These are phyloP conservation scores for Suhomyces bolitotheri DNA, from an alignment of 1,139 yeast genomes.

Conservation along the genomic window DNA sequence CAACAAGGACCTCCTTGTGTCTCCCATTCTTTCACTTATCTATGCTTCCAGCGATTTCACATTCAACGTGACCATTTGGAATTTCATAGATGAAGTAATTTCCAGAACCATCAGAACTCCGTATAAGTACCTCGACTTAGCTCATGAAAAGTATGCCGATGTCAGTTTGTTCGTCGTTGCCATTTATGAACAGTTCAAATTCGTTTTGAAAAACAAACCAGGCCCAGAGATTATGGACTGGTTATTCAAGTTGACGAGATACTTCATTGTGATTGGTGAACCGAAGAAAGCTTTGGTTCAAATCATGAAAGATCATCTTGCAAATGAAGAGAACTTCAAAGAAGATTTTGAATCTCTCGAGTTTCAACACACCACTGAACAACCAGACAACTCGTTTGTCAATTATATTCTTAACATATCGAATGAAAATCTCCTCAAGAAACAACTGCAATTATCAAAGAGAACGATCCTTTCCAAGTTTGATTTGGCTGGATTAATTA, in stretches of 20 bases:
- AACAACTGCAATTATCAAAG: constrained; percentile 7
- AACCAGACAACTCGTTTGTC: constrained; percentile 18
- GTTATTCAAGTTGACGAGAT: constrained; percentile 50
- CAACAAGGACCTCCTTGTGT: constrained; percentile 42
- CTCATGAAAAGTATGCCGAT: constrained; percentile 39
- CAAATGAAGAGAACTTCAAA: constrained; percentile 7
- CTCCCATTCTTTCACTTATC: constrained; percentile 46
- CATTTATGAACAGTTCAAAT: constrained; percentile 71
- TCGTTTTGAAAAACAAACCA: constrained; percentile 27
- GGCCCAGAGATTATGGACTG: constrained; percentile 35
- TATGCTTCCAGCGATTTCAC: constrained; percentile 30
- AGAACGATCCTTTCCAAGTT: constrained; percentile 23
- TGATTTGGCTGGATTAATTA: constrained; percentile 49
- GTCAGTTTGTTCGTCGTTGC: constrained; percentile 70
- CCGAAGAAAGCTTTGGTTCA: constrained; percentile 32
- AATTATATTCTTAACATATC: constrained; percentile 27
- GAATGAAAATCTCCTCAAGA: constrained; percentile 18
- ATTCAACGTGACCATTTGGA: constrained; percentile 38
- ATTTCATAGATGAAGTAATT: constrained; percentile 69
- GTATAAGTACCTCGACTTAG: constrained; percentile 75
- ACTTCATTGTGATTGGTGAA: constrained; percentile 57
- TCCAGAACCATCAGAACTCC: constrained; percentile 73
- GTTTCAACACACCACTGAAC: constrained; percentile 2
- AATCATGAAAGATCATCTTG: constrained; percentile 25
- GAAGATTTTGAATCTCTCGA: constrained; percentile 4